Conservation (phyloP, 768 basidiomycete species). For the Amanita thiersii region DNA sequence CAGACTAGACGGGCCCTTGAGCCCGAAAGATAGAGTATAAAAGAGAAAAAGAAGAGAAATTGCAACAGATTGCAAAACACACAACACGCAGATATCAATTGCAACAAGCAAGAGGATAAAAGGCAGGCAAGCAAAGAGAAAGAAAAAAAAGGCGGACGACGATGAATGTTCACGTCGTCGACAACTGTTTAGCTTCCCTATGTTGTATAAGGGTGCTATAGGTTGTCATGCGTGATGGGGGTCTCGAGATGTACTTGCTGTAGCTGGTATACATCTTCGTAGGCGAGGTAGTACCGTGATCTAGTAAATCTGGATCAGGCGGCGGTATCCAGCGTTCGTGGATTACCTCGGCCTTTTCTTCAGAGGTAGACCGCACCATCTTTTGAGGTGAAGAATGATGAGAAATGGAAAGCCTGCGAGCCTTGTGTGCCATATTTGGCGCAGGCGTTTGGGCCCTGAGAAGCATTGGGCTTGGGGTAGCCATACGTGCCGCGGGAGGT, state of each 20-base stretch:
- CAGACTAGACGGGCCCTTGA: no score
- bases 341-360: constrained; percentile 49
- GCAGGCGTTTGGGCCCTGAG: constrained; percentile 19
- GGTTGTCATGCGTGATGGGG: constrained; percentile 9
- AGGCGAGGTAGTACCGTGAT: constrained; percentile 7
- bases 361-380: constrained; percentile 53
- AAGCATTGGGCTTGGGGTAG: constrained; percentile 18
- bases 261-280: constrained; percentile 5
- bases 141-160: constrained; percentile 1
- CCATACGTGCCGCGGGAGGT: constrained; percentile 19
- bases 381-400: constrained; percentile 41
- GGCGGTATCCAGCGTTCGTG: constrained; percentile 64
- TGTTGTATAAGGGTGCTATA: constrained; percentile 8
- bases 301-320: constrained; percentile 13
- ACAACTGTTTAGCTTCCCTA: constrained; percentile 2
- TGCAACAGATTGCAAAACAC: neutral
- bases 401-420: constrained; percentile 37
- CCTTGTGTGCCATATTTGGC: constrained; percentile 29
- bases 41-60: neutral
- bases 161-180: constrained; percentile 1
- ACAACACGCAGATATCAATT: neutral
- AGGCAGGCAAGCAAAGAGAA: neutral
- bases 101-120: neutral
- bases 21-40: no score
- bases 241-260: constrained; percentile 7